phyloP scores from a whole-genome alignment of 108 stramenopile genomes.

The Nitzschia palea region DNA sequence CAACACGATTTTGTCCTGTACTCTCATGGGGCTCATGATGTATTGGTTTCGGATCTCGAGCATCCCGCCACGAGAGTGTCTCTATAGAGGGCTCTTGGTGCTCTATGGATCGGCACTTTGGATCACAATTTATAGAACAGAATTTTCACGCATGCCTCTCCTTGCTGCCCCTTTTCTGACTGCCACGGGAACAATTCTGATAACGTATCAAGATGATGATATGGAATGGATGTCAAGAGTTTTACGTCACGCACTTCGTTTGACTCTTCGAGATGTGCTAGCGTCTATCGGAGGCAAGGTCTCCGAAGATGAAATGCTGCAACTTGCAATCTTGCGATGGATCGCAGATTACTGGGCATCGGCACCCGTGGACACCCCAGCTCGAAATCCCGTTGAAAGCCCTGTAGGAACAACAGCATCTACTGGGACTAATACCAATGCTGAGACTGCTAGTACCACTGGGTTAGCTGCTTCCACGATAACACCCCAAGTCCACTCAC shows the following conservation, averaged over 20 bases:
- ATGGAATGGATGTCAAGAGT: conserved; percentile 29
- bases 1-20: background rate
- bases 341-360: conserved; percentile 51
- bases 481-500: too few relatives aligned
- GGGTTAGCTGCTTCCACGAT: too few relatives aligned
- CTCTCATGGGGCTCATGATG: conserved; percentile 7
- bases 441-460: too few relatives aligned
- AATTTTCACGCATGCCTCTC: conserved; percentile 14
- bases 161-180: conserved; percentile 43
- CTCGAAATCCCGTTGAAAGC: too few relatives aligned
- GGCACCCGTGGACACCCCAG: background rate
- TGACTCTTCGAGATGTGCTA: conserved; percentile 42
- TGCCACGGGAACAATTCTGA: conserved; percentile 36
- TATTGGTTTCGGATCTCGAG: background rate
- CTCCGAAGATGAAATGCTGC: conserved; percentile 45
- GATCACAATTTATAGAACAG: conserved; percentile 15
- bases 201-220: conserved; percentile 35
- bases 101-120: conserved; percentile 34
- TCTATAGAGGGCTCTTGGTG: conserved; percentile 19
- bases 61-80: conserved; percentile 17
- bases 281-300: conserved; percentile 29
- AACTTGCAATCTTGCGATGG: conserved; percentile 52
- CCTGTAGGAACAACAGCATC: too few relatives aligned
- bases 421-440: too few relatives aligned
- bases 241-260: conserved; percentile 32